Evolutionary conservation across 2,329 filamentous ascomycete genomes (phyloP).

Genomic region (Leptographium flavum): DNA sequence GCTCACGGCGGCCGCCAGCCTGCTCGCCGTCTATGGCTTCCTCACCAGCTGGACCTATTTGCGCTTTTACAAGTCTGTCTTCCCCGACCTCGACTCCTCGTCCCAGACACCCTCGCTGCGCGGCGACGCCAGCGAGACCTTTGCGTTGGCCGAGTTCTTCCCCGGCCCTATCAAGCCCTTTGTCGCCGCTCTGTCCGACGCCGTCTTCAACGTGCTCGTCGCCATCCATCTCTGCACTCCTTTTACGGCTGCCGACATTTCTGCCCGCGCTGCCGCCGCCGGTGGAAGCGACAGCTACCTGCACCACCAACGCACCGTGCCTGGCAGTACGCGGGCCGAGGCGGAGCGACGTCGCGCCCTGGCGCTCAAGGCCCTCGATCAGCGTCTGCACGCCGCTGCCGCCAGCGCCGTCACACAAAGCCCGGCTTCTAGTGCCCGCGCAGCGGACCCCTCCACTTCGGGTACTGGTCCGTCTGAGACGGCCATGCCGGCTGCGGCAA

Average conservation of each 20-base stretch:
- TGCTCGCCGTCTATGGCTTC: conserved; percentile 70
- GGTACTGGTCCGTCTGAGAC: conserved; percentile 10
- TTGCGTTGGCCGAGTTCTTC: conserved; percentile 93
- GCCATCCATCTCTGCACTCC: conserved; percentile 67
- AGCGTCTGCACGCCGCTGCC: conserved; percentile 76
- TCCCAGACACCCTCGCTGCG: conserved; percentile 50
- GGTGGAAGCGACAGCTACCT: conserved; percentile 49
- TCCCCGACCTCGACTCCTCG: conserved; percentile 47
- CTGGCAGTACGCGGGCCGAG: conserved; percentile 67
- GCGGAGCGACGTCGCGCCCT: conserved; percentile 80
- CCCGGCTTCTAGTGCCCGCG: not conserved
- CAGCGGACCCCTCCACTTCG: not conserved
- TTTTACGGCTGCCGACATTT: conserved; percentile 69
- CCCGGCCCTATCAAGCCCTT: conserved; percentile 69
- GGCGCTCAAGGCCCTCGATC: conserved; percentile 82
- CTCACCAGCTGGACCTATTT: conserved; percentile 88
- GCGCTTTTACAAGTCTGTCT: conserved; percentile 77
- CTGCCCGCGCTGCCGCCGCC: conserved; percentile 34
- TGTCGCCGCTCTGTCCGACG: conserved; percentile 57
- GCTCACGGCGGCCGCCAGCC: conserved; percentile 56
- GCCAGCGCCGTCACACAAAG: conserved; percentile 30
- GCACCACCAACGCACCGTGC: conserved; percentile 37
- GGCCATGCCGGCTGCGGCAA: conserved; percentile 23
- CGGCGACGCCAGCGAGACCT: conserved; percentile 91
- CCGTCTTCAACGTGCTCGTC: conserved; percentile 62